A percentile compares a stretch with the other conserved stretches of the same genome.
These are phyloP conservation scores for Ilyonectria robusta DNA, from an alignment of 2,329 filamentous ascomycete genomes.

Conservation along the genomic window DNA sequence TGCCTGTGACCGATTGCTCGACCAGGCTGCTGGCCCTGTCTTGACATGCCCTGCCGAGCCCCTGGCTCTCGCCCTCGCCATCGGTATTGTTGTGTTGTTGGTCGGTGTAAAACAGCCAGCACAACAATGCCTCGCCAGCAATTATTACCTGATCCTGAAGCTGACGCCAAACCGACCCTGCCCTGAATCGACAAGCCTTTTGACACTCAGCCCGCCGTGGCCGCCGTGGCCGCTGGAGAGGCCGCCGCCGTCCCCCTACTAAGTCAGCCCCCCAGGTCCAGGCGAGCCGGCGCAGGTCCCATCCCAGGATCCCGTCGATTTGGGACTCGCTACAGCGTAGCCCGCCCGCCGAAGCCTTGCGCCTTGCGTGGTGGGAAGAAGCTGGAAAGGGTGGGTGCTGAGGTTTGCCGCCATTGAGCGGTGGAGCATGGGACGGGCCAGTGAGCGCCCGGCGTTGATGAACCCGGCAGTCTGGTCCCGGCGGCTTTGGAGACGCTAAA, in stretches of 20 bases:
- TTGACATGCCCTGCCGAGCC: not conserved
- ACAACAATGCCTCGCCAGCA: conserved; percentile 1
- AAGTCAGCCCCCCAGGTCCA: not conserved
- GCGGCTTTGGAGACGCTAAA: conserved; percentile 51
- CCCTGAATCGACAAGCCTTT: conserved; percentile 10
- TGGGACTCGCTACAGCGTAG: conserved; percentile 13
- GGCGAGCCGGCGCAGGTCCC: conserved; percentile 15
- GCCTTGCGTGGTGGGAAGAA: not conserved
- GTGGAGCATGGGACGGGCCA: conserved; percentile 39
- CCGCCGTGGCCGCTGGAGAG: conserved; percentile 31
- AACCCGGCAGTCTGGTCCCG: conserved; percentile 54
- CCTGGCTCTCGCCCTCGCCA: not conserved
- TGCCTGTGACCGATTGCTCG: not conserved
- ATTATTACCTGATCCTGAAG: conserved; percentile 29
- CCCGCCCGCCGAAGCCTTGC: not conserved
- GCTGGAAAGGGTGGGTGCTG: conserved; percentile 12
- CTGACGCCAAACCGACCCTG: conserved; percentile 4
- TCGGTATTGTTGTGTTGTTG: not conserved
- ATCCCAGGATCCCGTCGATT: conserved; percentile 12
- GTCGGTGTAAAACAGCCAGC: not conserved
- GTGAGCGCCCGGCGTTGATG: conserved; percentile 37
- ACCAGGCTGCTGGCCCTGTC: not conserved
- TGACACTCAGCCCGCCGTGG: conserved; percentile 30
- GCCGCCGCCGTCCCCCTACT: conserved; percentile 23
- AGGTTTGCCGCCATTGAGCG: conserved; percentile 20